These are phyloP conservation scores for Pterocarpus macrocarpus DNA, from an alignment of 306 rosid genomes.

Conservation along the genomic window DNA sequence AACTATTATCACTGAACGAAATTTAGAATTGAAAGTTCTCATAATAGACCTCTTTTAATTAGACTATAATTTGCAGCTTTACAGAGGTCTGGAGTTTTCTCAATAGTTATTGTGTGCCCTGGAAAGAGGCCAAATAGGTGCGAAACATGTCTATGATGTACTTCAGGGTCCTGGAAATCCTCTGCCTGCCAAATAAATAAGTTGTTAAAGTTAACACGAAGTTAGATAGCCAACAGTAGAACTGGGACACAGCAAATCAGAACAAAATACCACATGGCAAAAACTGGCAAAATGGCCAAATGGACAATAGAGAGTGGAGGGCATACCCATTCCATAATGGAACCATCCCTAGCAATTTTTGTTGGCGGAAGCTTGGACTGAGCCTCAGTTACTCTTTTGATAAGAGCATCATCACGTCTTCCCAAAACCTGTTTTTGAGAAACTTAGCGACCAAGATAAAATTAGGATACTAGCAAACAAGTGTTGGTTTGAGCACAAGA, in stretches of 20 bases:
- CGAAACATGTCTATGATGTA: slow-evolving; percentile 84
- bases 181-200: slow-evolving; percentile 64
- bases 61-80: slow-evolving; percentile 76
- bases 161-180: slow-evolving; percentile 87
- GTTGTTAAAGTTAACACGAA: slow-evolving; percentile 32
- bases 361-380: slow-evolving; percentile 77
- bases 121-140: slow-evolving; percentile 93
- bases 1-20: slow-evolving; percentile 31
- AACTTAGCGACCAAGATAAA: slow-evolving; percentile 32
- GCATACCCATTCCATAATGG: slow-evolving; percentile 95
- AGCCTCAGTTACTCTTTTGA: slow-evolving; percentile 64
- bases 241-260: slow-evolving; percentile 17
- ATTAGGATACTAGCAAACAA: slow-evolving; percentile 24
- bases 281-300: neutral
- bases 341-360: slow-evolving; percentile 86
- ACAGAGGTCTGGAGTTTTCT: slow-evolving; percentile 78
- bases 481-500: slow-evolving; percentile 31
- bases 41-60: slow-evolving; percentile 77
- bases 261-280: slow-evolving; percentile 20
- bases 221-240: slow-evolving; percentile 16
- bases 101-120: slow-evolving; percentile 81
- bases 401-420: slow-evolving; percentile 65
- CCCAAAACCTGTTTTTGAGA: slow-evolving; percentile 72
- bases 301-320: neutral
- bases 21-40: slow-evolving; percentile 38